Conservation (phyloP, 306 rosid genomes). For the Argentina anserina region DNA sequence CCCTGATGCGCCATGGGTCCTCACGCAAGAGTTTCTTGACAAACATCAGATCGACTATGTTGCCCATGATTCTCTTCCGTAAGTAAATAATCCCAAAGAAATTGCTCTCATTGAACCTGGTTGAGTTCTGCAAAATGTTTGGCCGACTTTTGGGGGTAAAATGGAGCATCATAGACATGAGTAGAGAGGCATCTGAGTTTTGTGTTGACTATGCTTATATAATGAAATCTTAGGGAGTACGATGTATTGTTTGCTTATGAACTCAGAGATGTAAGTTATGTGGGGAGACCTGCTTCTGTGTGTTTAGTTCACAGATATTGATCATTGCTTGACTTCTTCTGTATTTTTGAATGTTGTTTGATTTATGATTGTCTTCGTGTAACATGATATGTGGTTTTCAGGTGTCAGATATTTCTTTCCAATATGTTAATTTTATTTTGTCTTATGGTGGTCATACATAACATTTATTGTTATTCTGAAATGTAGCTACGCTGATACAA, state of each 20-base stretch:
- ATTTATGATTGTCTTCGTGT: neutral
- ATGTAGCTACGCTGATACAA: constrained; percentile 84
- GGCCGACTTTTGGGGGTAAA: neutral
- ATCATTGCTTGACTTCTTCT: neutral
- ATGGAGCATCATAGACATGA: neutral
- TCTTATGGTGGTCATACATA: neutral
- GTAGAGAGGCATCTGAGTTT: neutral
- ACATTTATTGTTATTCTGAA: neutral
- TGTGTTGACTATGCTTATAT: neutral
- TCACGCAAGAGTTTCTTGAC: constrained; percentile 68
- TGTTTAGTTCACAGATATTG: neutral
- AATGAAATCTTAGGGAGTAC: neutral
- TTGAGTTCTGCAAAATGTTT: neutral
- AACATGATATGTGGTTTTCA: constrained; percentile 1
- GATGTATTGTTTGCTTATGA: neutral
- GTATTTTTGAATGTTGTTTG: neutral
- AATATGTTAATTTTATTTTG: neutral
- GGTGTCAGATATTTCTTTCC: neutral
- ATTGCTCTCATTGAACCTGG: neutral
- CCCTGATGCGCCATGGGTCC: constrained; percentile 96
- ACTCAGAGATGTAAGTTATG: neutral
- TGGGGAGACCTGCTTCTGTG: too few relatives aligned
- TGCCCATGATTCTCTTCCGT: constrained; percentile 99
- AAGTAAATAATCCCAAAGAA: constrained; percentile 25
- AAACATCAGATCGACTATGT: constrained; percentile 79